Conservation (phyloP, 2,329 filamentous ascomycete genomes). For the Calonectria hongkongensis region DNA sequence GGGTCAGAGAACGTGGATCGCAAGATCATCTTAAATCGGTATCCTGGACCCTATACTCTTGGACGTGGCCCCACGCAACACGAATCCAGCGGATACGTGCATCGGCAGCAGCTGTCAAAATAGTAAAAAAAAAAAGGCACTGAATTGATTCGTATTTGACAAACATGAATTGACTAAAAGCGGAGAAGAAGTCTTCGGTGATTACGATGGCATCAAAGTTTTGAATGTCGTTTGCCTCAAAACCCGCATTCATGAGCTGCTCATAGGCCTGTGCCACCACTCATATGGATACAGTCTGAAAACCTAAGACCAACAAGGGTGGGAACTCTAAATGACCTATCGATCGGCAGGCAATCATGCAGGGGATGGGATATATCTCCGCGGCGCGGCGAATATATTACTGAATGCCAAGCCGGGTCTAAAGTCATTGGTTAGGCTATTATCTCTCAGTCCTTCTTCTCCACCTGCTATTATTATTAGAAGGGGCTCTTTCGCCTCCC, state of each 20-base stretch:
- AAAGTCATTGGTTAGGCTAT: neutral
- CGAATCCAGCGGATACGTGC: neutral
- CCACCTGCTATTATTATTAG: conserved; percentile 5
- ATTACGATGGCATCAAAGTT: too few relatives aligned
- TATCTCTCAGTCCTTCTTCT: neutral
- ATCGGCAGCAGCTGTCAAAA: neutral
- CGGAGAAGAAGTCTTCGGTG: too few relatives aligned
- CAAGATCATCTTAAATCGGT: neutral
- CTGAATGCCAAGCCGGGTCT: neutral
- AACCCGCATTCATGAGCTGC: neutral
- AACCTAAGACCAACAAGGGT: neutral
- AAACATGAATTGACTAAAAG: too few relatives aligned
- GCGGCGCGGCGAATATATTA: neutral
- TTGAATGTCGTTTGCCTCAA: too few relatives aligned
- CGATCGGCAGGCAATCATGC: neutral
- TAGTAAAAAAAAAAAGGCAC: neutral
- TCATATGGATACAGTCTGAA: too few relatives aligned
- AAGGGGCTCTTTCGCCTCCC: neutral
- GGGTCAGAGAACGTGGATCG: neutral
- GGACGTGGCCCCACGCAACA: neutral
- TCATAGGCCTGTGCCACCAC: conserved; percentile 5
- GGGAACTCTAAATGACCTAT: neutral
- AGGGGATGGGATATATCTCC: neutral
- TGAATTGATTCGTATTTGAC: neutral
- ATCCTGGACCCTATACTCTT: neutral